Percentiles rank a stretch among this genome's conserved stretches.
Evolutionary conservation across 2,329 filamentous ascomycete species (phyloP).

Genomic region (Verticillium dahliae): DNA sequence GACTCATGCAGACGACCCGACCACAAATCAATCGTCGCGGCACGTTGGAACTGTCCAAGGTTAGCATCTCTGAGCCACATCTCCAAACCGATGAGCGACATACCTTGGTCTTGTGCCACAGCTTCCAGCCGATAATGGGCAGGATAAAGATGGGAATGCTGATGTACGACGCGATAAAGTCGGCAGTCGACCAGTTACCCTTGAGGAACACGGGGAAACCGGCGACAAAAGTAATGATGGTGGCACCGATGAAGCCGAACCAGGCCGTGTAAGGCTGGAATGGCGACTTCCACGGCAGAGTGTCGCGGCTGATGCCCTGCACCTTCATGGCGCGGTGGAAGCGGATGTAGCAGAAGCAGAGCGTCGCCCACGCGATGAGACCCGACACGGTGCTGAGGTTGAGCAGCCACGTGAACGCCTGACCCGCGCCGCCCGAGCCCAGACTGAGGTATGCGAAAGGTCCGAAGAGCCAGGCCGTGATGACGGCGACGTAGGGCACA

Average conservation of each 20-base stretch:
- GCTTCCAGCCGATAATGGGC: constrained; percentile 33
- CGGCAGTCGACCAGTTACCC: constrained; percentile 44
- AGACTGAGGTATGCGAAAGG: constrained; percentile 32
- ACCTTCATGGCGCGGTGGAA: constrained; percentile 64
- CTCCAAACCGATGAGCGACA: constrained; percentile 8
- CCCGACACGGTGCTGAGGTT: constrained; percentile 61
- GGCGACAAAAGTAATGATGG: constrained; percentile 48
- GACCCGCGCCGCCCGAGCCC: constrained; percentile 7
- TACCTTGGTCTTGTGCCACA: constrained; percentile 28
- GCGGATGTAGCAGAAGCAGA: constrained; percentile 1
- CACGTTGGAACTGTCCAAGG: constrained; percentile 14
- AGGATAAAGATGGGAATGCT: constrained; percentile 55
- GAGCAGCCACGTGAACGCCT: constrained; percentile 33
- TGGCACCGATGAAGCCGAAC: constrained; percentile 55
- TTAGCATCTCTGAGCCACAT: neutral
- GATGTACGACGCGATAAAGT: constrained; percentile 59
- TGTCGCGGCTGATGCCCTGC: constrained; percentile 61
- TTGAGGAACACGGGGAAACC: constrained; percentile 61
- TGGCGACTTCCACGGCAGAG: constrained; percentile 62
- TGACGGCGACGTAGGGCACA: constrained; percentile 35
- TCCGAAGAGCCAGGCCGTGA: constrained; percentile 27
- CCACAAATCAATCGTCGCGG: constrained; percentile 17
- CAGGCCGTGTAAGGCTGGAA: constrained; percentile 69
- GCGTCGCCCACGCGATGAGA: constrained; percentile 43
- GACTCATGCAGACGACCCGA: constrained; percentile 16